These are phyloP conservation scores for Linum tenue DNA, from an alignment of 345 rosid species.

Conservation along the genomic window DNA sequence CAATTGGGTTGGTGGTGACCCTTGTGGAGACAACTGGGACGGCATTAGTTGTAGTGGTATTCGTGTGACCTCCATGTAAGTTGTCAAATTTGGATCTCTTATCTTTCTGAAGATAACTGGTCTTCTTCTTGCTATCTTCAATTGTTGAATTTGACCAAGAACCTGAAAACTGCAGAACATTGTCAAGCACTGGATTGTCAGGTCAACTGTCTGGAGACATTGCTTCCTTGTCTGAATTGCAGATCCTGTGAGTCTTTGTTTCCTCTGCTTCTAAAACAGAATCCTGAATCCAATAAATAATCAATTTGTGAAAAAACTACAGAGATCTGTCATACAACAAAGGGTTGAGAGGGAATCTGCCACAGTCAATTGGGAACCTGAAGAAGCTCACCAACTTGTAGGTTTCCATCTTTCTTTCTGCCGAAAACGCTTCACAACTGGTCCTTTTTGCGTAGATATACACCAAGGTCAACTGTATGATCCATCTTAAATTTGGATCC, in stretches of 20 bases:
- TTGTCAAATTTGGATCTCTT: neutral
- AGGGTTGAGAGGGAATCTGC: conserved; percentile 56
- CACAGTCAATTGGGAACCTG: conserved; percentile 47
- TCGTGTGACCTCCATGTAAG: conserved; percentile 54
- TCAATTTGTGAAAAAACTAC: too few species aligned
- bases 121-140: too few species aligned
- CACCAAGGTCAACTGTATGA: too few species aligned
- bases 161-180: conserved; percentile 32
- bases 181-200: conserved; percentile 42
- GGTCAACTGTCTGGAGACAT: conserved; percentile 58
- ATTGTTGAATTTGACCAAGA: too few species aligned
- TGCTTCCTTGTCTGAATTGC: conserved; percentile 42
- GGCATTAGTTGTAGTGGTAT: conserved; percentile 48
- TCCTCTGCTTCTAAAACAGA: too few species aligned
- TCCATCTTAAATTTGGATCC: too few species aligned
- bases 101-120: too few species aligned
- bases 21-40: conserved; percentile 63
- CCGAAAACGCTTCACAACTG: neutral
- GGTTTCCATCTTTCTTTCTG: conserved; percentile 18
- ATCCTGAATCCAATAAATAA: too few species aligned
- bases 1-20: conserved; percentile 55
- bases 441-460: neutral
- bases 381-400: conserved; percentile 58
- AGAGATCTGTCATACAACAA: conserved; percentile 63
- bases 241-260: conserved; percentile 21